phyloP scores from a whole-genome alignment of 305 asterid species.

The Rubia balearica region DNA sequence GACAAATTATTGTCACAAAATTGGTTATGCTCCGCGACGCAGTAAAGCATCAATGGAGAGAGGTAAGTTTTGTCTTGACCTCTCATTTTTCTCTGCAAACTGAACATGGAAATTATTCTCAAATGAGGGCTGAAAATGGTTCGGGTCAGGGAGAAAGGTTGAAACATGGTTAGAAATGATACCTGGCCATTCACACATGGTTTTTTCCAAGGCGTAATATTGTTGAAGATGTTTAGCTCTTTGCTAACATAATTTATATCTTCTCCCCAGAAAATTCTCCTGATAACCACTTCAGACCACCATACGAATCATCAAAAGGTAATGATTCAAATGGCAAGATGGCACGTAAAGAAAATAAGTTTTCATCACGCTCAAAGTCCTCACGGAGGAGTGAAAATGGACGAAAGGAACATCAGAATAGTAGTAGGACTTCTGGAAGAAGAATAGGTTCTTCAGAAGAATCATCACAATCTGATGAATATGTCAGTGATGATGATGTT shows the following conservation, averaged over 20 bases:
- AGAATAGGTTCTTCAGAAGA: slow-evolving; percentile 27
- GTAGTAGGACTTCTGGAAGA: slow-evolving; percentile 29
- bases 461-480: slow-evolving; percentile 46
- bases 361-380: slow-evolving; percentile 22
- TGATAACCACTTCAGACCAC: slow-evolving; percentile 25
- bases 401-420: slow-evolving; percentile 34
- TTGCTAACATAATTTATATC: slow-evolving; percentile 4
- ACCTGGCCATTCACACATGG: neutral
- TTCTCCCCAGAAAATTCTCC: slow-evolving; percentile 34
- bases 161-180: neutral
- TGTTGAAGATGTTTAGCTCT: neutral
- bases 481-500: slow-evolving; percentile 39
- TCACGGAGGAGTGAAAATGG: slow-evolving; percentile 31
- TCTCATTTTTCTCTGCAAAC: neutral
- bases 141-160: neutral
- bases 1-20: slow-evolving; percentile 64
- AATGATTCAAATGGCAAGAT: slow-evolving; percentile 30
- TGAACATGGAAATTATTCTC: neutral
- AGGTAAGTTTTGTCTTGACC: slow-evolving; percentile 32
- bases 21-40: slow-evolving; percentile 82
- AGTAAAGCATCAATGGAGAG: slow-evolving; percentile 28
- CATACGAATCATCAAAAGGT: slow-evolving; percentile 25
- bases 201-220: neutral
- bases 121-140: neutral
- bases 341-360: slow-evolving; percentile 10